Percentiles rank a stretch among this genome's conserved stretches.
Conservation (phyloP, 106 monocot genomes). For the Acorus gramineus region DNA sequence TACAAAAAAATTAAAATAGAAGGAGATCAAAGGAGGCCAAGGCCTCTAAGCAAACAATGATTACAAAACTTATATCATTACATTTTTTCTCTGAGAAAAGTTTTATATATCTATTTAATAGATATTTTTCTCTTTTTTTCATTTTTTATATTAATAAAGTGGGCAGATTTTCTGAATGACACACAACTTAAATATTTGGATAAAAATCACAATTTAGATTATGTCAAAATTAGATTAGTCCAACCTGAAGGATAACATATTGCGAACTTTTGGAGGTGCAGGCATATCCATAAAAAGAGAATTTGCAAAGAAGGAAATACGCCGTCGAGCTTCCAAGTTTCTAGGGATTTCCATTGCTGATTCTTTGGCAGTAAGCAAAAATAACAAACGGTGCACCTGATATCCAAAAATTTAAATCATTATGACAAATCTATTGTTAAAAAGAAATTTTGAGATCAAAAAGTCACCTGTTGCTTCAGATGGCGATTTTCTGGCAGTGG, state of each 20-base stretch:
- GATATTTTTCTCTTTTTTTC: no score
- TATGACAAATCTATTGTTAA: neutral
- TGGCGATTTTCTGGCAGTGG: slow-evolving; percentile 33
- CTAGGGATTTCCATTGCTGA: slow-evolving; percentile 42
- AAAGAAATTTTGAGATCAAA: neutral
- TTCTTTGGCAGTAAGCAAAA: slow-evolving; percentile 61
- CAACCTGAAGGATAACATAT: slow-evolving; percentile 77
- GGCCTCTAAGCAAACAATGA: no score
- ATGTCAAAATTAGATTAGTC: neutral
- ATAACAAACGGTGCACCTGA: slow-evolving; percentile 53
- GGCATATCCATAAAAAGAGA: slow-evolving; percentile 80
- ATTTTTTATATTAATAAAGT: no score
- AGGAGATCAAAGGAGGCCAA: no score
- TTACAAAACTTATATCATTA: no score
- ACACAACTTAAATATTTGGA: no score
- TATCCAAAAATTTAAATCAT: neutral
- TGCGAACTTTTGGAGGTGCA: slow-evolving; percentile 44
- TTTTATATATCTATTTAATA: no score
- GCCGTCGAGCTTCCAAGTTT: slow-evolving; percentile 57
- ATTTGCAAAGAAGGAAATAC: slow-evolving; percentile 68
- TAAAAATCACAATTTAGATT: no score
- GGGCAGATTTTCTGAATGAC: no score
- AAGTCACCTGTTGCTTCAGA: slow-evolving; percentile 36
- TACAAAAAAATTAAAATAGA: no score
- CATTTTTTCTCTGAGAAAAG: no score